A percentile compares a stretch with the other conserved stretches of the same genome.
These are phyloP conservation scores for Flaveria trinervia DNA, from an alignment of 129 eudicot genomes.

Conservation along the genomic window DNA sequence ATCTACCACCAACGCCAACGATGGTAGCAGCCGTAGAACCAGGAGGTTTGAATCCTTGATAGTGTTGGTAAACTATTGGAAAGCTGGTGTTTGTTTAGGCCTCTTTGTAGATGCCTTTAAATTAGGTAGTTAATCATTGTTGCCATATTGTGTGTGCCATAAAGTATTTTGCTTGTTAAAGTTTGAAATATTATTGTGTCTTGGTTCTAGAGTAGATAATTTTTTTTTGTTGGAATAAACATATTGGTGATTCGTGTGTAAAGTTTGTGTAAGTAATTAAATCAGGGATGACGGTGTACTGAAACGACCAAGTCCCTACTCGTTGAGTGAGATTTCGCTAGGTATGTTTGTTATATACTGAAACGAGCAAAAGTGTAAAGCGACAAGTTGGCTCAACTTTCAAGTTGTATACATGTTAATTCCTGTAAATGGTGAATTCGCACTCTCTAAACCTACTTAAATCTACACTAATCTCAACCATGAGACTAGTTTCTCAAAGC, in stretches of 20 bases:
- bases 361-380: too few relatives aligned
- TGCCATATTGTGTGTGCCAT: constrained; percentile 11
- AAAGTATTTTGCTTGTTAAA: constrained; percentile 11
- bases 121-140: constrained; percentile 66
- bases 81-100: constrained; percentile 97
- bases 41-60: constrained; percentile 67
- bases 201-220: constrained; percentile 4
- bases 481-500: too few relatives aligned
- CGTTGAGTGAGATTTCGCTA: too few relatives aligned
- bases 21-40: constrained; percentile 37
- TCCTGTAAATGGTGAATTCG: too few relatives aligned
- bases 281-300: background rate
- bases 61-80: constrained; percentile 87
- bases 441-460: too few relatives aligned
- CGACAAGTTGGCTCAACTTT: too few relatives aligned
- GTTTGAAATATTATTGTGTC: constrained; percentile 8
- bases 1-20: background rate
- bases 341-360: too few relatives aligned
- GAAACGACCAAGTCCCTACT: too few relatives aligned
- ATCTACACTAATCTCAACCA: too few relatives aligned
- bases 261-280: background rate
- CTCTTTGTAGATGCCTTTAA: constrained; percentile 98
- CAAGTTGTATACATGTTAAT: too few relatives aligned
- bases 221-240: background rate
- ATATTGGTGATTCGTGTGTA: background rate